Evolutionary conservation across 164 flowering plant species (phyloP).

Genomic region (Macadamia integrifolia): DNA sequence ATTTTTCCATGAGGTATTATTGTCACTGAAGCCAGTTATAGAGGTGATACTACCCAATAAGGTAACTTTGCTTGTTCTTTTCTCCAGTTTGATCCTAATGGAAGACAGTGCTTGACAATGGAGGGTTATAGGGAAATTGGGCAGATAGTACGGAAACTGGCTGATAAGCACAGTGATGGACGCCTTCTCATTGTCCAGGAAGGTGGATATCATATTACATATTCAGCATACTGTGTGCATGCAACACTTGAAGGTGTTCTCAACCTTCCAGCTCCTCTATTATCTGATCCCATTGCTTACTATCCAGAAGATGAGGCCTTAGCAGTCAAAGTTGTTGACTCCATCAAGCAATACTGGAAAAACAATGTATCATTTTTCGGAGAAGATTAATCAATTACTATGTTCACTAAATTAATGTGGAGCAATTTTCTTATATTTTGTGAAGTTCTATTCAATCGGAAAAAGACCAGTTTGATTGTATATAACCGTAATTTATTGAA

Average conservation of each 20-base stretch:
- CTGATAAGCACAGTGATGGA: constrained; percentile 54
- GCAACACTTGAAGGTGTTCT: constrained; percentile 91
- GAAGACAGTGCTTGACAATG: constrained; percentile 94
- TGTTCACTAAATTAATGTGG: not conserved
- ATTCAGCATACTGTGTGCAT: constrained; percentile 89
- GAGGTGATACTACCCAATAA: not conserved
- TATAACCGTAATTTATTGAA: not conserved
- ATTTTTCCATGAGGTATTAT: no score
- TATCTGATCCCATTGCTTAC: constrained; percentile 70
- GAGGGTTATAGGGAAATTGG: constrained; percentile 76
- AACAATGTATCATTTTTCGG: constrained; percentile 34
- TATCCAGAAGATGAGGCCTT: constrained; percentile 79
- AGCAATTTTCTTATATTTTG: not conserved
- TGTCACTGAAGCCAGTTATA: no score
- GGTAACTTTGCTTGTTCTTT: not conserved
- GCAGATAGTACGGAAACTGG: constrained; percentile 36
- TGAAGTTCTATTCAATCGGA: constrained; percentile 1
- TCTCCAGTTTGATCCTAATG: constrained; percentile 95
- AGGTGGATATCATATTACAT: constrained; percentile 97
- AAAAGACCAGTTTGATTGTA: not conserved
- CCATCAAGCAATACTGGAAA: constrained; percentile 43
- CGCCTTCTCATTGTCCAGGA: constrained; percentile 81
- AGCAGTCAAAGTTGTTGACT: constrained; percentile 40
- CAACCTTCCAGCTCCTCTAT: constrained; percentile 46
- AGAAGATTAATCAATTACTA: constrained; percentile 7